A percentile compares a stretch with the other conserved stretches of the same genome.
Conservation (phyloP, 345 rosid genomes). For the Cochlearia excelsa region DNA sequence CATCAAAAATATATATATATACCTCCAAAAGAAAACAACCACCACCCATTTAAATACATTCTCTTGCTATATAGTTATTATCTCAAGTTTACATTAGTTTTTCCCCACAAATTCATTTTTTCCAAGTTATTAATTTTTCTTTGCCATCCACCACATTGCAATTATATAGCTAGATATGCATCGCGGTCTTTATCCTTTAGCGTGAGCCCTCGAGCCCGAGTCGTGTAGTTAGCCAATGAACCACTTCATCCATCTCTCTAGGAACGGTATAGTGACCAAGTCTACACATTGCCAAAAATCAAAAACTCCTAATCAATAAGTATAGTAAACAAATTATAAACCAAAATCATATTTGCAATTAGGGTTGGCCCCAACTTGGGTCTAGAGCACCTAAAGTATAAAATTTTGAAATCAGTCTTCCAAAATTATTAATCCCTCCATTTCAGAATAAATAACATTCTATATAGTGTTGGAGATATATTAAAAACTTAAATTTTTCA, state of each 20-base stretch:
- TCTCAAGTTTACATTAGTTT: constrained; percentile 29
- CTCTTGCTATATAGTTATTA: not conserved
- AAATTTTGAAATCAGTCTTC: too few species aligned
- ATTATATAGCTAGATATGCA: constrained; percentile 23
- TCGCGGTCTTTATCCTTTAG: constrained; percentile 15
- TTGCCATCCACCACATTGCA: constrained; percentile 4
- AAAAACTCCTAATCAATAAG: not conserved
- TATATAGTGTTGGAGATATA: too few species aligned
- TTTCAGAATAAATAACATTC: too few species aligned
- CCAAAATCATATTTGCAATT: not conserved
- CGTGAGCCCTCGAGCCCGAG: constrained; percentile 78
- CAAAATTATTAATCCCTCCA: too few species aligned
- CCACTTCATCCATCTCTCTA: constrained; percentile 73
- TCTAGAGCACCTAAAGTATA: too few species aligned
- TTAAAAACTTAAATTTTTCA: too few species aligned
- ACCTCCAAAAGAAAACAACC: constrained; percentile 22
- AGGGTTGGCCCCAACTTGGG: too few species aligned
- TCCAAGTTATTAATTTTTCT: constrained; percentile 16
- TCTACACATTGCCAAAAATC: constrained; percentile 43
- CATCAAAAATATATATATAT: constrained; percentile 12
- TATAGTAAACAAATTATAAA: too few species aligned
- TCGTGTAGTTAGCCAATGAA: constrained; percentile 66
- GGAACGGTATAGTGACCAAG: constrained; percentile 91
- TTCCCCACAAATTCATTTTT: constrained; percentile 2
- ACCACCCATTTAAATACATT: constrained; percentile 20